Percentiles rank a stretch among this genome's conserved stretches.
phyloP scores from a whole-genome alignment of 2,329 filamentous ascomycete species.

The Exophiala oligosperma region DNA sequence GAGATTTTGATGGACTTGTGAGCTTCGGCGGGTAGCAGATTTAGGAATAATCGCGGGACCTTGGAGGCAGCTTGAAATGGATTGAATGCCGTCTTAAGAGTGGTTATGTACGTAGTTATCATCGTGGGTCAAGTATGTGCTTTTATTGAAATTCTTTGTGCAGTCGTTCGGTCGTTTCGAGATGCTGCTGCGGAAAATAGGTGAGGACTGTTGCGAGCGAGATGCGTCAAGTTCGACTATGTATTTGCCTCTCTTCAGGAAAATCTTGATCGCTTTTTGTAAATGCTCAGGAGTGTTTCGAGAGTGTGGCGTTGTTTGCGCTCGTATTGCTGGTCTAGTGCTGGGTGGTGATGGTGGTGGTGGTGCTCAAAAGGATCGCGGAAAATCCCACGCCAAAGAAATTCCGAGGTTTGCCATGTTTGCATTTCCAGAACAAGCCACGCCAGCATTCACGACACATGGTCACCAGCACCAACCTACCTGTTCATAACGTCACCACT shows the following conservation, averaged over 20 bases:
- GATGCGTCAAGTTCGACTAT: no score
- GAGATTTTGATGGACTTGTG: constrained; percentile 73
- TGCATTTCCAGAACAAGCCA: constrained; percentile 10
- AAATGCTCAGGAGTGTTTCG: no score
- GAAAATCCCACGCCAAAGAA: constrained; percentile 6
- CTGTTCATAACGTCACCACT: background rate
- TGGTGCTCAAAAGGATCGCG: background rate
- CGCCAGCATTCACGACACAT: no score
- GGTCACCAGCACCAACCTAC: background rate
- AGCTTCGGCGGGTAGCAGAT: constrained; percentile 77
- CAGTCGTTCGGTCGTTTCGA: background rate
- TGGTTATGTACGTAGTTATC: constrained; percentile 52
- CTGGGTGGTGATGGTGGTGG: background rate
- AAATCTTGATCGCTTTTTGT: no score
- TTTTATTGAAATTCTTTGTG: background rate
- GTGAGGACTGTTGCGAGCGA: no score
- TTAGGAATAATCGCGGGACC: constrained; percentile 84
- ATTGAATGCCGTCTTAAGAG: constrained; percentile 85
- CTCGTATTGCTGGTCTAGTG: background rate
- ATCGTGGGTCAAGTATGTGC: constrained; percentile 14
- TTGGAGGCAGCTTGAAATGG: constrained; percentile 80
- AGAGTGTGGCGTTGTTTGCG: no score
- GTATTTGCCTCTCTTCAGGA: no score
- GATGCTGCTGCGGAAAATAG: background rate
- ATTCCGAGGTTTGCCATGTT: constrained; percentile 16